phyloP scores from a whole-genome alignment of 192 early-diverging fungal species.

The Pilaira anomala region DNA sequence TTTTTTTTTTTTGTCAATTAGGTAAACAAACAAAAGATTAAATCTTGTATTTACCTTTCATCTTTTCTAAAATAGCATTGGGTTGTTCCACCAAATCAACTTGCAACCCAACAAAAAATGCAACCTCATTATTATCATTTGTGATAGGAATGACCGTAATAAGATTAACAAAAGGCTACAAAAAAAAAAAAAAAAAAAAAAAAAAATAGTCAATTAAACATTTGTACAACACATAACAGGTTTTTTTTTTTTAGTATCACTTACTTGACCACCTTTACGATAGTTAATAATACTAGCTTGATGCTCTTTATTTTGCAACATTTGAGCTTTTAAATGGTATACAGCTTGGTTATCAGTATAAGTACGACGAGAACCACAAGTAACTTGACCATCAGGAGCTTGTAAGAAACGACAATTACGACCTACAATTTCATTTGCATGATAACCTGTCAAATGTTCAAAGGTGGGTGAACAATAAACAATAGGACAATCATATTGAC shows the following conservation, averaged over 20 bases:
- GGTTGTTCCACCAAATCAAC: constrained; percentile 68
- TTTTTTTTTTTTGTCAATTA: too few relatives aligned
- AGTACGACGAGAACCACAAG: constrained; percentile 42
- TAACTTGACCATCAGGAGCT: constrained; percentile 46
- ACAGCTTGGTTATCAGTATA: constrained; percentile 53
- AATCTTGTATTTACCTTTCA: constrained; percentile 39
- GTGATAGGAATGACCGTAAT: constrained; percentile 59
- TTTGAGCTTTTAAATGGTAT: constrained; percentile 40
- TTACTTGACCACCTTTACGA: constrained; percentile 50
- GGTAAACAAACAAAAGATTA: not conserved
- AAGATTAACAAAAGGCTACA: constrained; percentile 60
- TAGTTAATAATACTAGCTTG: constrained; percentile 65
- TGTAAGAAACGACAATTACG: constrained; percentile 45
- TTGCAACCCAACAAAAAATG: constrained; percentile 59
- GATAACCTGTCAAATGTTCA: constrained; percentile 52
- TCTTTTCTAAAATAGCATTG: constrained; percentile 59
- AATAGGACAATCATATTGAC: constrained; percentile 52
- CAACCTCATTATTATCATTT: constrained; percentile 40
- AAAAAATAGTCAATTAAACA: too few relatives aligned
- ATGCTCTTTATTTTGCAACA: constrained; percentile 48
- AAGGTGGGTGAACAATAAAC: constrained; percentile 60
- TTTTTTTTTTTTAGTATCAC: too few relatives aligned
- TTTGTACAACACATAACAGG: too few relatives aligned
- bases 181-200: not conserved
- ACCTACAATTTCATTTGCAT: constrained; percentile 35